Evolutionary conservation across 495 filamentous ascomycete genomes (phyloP).

Genomic region (Chlorociboria aeruginascens): DNA sequence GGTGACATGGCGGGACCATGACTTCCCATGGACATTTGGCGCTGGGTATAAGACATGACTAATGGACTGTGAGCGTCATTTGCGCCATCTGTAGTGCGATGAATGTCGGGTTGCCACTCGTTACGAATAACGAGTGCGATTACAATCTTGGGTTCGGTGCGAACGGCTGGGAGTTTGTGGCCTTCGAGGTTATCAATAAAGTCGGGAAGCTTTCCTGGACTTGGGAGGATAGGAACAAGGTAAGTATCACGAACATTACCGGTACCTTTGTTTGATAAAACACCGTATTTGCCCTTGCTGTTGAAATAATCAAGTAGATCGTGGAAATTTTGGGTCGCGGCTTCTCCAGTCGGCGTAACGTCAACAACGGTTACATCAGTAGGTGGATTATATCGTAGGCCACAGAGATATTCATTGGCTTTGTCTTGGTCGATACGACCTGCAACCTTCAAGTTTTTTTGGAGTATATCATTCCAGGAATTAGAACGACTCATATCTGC

Average conservation of each 20-base stretch:
- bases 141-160: conserved; percentile 59
- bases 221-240: conserved; percentile 60
- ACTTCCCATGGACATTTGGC: conserved; percentile 27
- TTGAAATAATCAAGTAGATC: conserved; percentile 70
- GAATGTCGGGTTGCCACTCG: conserved; percentile 35
- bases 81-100: conserved; percentile 29
- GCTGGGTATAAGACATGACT: conserved; percentile 21
- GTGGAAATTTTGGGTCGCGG: conserved; percentile 45
- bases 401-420: conserved; percentile 81
- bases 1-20: conserved; percentile 32
- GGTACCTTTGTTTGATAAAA: conserved; percentile 56
- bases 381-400: conserved; percentile 56
- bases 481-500: conserved; percentile 50
- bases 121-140: conserved; percentile 64
- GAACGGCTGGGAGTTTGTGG: conserved; percentile 52
- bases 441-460: conserved; percentile 56
- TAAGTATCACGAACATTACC: conserved; percentile 67
- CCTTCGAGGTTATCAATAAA: conserved; percentile 70
- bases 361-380: conserved; percentile 64
- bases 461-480: conserved; percentile 61
- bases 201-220: conserved; percentile 43
- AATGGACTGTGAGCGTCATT: conserved; percentile 25
- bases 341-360: conserved; percentile 41
- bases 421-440: conserved; percentile 72
- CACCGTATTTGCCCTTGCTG: conserved; percentile 66